A percentile compares a stretch with the other conserved stretches of the same genome.
Evolutionary conservation across 352 stramenopile genomes (phyloP).

Genomic region (Phytophthora sp.): DNA sequence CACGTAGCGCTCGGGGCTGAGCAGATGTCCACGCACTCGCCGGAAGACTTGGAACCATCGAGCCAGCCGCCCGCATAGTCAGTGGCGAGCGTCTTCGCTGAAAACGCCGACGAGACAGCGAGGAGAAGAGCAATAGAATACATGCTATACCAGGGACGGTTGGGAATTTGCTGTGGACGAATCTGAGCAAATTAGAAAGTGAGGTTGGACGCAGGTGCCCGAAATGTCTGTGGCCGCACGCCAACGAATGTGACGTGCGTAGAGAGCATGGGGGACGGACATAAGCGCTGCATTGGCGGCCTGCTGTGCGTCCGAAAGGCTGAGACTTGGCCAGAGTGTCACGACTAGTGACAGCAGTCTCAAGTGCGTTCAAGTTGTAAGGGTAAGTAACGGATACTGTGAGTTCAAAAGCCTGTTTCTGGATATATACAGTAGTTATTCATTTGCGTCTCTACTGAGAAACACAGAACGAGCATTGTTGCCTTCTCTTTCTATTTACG

Average conservation of each 20-base stretch:
- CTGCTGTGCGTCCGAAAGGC: slow-evolving; percentile 20
- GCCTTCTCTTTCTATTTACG: too few relatives aligned
- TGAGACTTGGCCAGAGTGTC: slow-evolving; percentile 10
- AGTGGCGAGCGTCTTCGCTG: slow-evolving; percentile 29
- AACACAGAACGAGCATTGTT: too few relatives aligned
- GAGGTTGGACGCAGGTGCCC: not conserved
- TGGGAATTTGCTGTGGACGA: slow-evolving; percentile 21
- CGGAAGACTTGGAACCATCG: slow-evolving; percentile 34
- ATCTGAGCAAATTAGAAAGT: slow-evolving; percentile 31
- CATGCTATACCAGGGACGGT: slow-evolving; percentile 25
- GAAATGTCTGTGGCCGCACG: slow-evolving; percentile 8
- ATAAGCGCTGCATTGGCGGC: slow-evolving; percentile 1
- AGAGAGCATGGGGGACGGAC: slow-evolving; percentile 26
- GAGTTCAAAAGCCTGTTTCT: too few relatives aligned
- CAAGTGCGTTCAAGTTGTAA: not conserved
- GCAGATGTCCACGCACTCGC: slow-evolving; percentile 80
- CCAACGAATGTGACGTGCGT: slow-evolving; percentile 30
- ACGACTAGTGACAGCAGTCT: too few relatives aligned
- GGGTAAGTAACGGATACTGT: not conserved
- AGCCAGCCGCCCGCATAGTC: slow-evolving; percentile 74
- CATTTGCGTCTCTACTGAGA: too few relatives aligned
- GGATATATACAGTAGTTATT: too few relatives aligned
- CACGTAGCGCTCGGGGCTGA: slow-evolving; percentile 66
- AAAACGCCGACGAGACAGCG: slow-evolving; percentile 19
- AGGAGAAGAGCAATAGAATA: slow-evolving; percentile 30